Base-by-base conservation (phyloP, 106 monocot genomes). In the Dendrobium nobile region DNA sequence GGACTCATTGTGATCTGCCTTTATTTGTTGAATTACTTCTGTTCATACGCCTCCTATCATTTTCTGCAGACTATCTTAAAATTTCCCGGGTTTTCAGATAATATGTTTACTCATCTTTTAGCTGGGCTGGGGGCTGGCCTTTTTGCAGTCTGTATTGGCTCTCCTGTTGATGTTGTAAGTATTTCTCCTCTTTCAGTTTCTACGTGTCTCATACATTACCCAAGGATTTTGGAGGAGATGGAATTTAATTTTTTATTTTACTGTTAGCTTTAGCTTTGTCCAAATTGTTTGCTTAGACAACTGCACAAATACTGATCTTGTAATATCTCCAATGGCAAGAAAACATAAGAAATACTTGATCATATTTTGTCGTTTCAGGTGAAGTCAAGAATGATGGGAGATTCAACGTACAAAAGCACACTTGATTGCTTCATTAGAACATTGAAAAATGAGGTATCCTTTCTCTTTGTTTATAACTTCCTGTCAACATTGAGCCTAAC, bases 81-180 rank as follows among this genome's bases (percentile, higher is more conserved):
- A 85, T 77, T 93, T 84, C 93, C 93, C 44, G 93, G 91, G 41
- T 96, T 96, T 78, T 79, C 92, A 48, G 93, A 96, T 87, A 90
- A 96, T 80, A 47, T 96, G 33, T 78, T 96, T 24, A 96, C 96
- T 70, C 96, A 96, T 88, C 87, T 96, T 73, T 88, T 96, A 80
- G 77, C 96, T 89, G 96, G 96, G 65, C 59, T 94, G 43, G 96
- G 96, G 15, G 92, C 94, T 54, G 94, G 96, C 0, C 92, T 96
- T 79, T 87, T 96, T 85, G 96, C 94, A 54, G 96, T 96, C 17
- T 96, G 94, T 77, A 88, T 96, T 54, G 96, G 96, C 79, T 96
- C 96, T 58, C 96, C 96, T 80, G 92, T 96, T 54, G 96, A 96
- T 64, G 64, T 64, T 64, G 64, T 64, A 64, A 64, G 64, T 26